Percentiles rank a stretch among this genome's conserved stretches.
Evolutionary conservation across 2,329 filamentous ascomycete species (phyloP).

Genomic region (Alternaria postmessia): DNA sequence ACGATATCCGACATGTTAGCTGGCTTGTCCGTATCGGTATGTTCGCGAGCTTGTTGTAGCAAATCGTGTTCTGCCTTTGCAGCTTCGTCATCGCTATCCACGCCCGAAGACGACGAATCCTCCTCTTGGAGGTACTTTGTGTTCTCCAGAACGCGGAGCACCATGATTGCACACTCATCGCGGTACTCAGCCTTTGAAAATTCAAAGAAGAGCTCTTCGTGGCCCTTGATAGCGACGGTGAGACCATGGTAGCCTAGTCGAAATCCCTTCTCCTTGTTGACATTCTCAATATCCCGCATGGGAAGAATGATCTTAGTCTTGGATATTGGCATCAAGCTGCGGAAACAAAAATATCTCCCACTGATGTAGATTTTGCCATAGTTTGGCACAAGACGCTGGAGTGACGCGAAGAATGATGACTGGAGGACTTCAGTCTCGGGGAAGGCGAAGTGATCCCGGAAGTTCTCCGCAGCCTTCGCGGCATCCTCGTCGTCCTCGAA

Average conservation of each 20-base stretch:
- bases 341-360: slow-evolving; percentile 87
- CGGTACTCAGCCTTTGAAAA: slow-evolving; percentile 79
- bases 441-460: slow-evolving; percentile 90
- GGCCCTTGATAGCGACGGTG: slow-evolving; percentile 89
- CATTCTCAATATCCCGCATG: slow-evolving; percentile 89
- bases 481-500: slow-evolving; percentile 64
- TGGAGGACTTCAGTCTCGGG: slow-evolving; percentile 82
- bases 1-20: slow-evolving; percentile 40
- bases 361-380: slow-evolving; percentile 98
- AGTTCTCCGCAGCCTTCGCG: slow-evolving; percentile 69
- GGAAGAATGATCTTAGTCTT: slow-evolving; percentile 92
- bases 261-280: slow-evolving; percentile 94
- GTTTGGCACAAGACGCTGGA: slow-evolving; percentile 87
- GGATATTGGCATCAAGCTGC: slow-evolving; percentile 86
- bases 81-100: slow-evolving; percentile 73
- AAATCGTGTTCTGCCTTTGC: slow-evolving; percentile 84
- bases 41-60: slow-evolving; percentile 74
- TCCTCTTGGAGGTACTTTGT: slow-evolving; percentile 75
- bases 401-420: slow-evolving; percentile 89
- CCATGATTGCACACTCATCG: slow-evolving; percentile 86
- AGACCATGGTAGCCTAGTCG: slow-evolving; percentile 89
- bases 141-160: slow-evolving; percentile 79
- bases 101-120: slow-evolving; percentile 70
- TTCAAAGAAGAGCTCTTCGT: slow-evolving; percentile 97
- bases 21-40: slow-evolving; percentile 25